Percentiles rank a stretch among this genome's conserved stretches.
Evolutionary conservation across 495 filamentous ascomycete genomes (phyloP).

Genomic region (Podospora didyma): DNA sequence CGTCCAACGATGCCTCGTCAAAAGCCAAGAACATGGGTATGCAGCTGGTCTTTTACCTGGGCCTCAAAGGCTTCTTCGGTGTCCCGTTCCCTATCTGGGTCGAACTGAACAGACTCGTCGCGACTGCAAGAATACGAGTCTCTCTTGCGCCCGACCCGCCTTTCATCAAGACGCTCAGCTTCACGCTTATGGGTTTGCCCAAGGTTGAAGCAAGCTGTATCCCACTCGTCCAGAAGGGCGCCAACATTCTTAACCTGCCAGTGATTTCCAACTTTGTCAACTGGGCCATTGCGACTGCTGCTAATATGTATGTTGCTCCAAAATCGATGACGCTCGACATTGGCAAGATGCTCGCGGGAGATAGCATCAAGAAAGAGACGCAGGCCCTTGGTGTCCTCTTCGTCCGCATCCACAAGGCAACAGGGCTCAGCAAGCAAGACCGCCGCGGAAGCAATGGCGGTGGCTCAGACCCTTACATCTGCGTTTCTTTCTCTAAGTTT

Average conservation of each 20-base stretch:
- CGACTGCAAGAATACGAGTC: conserved; percentile 76
- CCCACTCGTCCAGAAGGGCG: conserved; percentile 81
- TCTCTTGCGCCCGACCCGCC: conserved; percentile 85
- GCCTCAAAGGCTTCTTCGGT: conserved; percentile 79
- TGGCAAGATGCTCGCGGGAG: conserved; percentile 82
- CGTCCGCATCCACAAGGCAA: conserved; percentile 83
- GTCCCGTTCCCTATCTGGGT: conserved; percentile 88
- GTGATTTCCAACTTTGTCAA: conserved; percentile 96
- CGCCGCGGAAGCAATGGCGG: conserved; percentile 74
- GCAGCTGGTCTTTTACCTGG: conserved; percentile 89
- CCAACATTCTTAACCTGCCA: conserved; percentile 89
- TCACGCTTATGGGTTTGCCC: conserved; percentile 88
- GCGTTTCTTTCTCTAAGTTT: conserved; percentile 69
- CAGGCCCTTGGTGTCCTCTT: conserved; percentile 82
- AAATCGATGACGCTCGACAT: conserved; percentile 93
- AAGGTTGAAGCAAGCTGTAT: conserved; percentile 88
- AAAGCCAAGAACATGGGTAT: conserved; percentile 94
- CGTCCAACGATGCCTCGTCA: conserved; percentile 59
- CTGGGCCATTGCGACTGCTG: conserved; percentile 84
- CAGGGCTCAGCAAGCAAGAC: conserved; percentile 89
- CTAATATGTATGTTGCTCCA: conserved; percentile 90
- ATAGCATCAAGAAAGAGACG: conserved; percentile 85
- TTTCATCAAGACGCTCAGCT: conserved; percentile 86
- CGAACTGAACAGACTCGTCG: conserved; percentile 79
- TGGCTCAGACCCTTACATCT: conserved; percentile 93